These are phyloP conservation scores for Lentinula aciculospora DNA, from an alignment of 768 basidiomycete species.

Conservation along the genomic window DNA sequence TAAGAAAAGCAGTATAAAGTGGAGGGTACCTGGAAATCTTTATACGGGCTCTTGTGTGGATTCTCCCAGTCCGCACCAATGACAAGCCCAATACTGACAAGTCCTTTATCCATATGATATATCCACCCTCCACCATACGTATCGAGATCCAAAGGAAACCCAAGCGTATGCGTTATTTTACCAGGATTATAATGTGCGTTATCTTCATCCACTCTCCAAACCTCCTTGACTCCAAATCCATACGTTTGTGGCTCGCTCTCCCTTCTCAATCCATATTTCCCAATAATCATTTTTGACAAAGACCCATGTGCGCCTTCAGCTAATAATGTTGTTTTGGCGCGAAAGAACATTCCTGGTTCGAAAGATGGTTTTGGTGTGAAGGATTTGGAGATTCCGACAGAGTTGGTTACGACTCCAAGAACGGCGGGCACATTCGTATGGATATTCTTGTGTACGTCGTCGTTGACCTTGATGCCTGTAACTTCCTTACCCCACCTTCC, in stretches of 20 bases:
- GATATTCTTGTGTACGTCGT: not conserved
- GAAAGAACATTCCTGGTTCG: slow-evolving; percentile 96
- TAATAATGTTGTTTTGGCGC: slow-evolving; percentile 84
- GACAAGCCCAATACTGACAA: slow-evolving; percentile 88
- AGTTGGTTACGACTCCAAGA: slow-evolving; percentile 84
- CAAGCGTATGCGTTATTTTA: slow-evolving; percentile 89
- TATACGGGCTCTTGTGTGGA: slow-evolving; percentile 87
- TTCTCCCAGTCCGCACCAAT: slow-evolving; percentile 94
- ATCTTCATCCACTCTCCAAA: slow-evolving; percentile 70
- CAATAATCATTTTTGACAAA: slow-evolving; percentile 73
- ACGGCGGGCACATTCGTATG: slow-evolving; percentile 41
- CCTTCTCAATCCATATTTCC: slow-evolving; percentile 67
- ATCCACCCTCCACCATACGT: slow-evolving; percentile 94
- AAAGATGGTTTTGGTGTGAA: slow-evolving; percentile 78
- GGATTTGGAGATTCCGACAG: slow-evolving; percentile 83
- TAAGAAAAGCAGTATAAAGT: too few species aligned
- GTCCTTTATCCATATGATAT: slow-evolving; percentile 92
- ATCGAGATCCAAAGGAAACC: slow-evolving; percentile 80
- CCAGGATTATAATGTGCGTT: slow-evolving; percentile 22
- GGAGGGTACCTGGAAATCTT: slow-evolving; percentile 94
- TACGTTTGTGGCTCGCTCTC: slow-evolving; percentile 86
- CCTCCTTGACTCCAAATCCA: slow-evolving; percentile 94
- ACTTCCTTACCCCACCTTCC: slow-evolving; percentile 17
- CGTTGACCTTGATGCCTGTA: slow-evolving; percentile 7
- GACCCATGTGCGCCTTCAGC: slow-evolving; percentile 96